These are phyloP conservation scores for Colletotrichum sp. DNA, from an alignment of 2,329 filamentous ascomycete genomes.

Conservation along the genomic window DNA sequence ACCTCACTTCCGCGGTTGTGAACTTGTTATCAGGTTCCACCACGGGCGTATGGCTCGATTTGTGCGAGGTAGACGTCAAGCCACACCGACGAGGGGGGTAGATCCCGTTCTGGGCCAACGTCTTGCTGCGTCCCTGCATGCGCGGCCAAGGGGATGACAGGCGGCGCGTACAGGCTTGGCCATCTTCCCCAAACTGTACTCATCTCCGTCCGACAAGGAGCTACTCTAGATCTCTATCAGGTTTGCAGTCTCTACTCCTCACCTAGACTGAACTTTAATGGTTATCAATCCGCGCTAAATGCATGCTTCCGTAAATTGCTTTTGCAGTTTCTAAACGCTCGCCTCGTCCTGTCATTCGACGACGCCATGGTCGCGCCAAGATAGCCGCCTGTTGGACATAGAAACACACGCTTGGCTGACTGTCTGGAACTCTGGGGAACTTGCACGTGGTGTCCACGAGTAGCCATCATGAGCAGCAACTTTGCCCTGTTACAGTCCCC, in stretches of 20 bases:
- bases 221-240: background rate
- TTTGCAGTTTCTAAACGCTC: background rate
- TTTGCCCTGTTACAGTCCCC: background rate
- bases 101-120: background rate
- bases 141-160: background rate
- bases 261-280: background rate
- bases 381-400: background rate
- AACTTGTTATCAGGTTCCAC: background rate
- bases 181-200: background rate
- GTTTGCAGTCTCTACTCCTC: background rate
- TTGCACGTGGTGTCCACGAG: background rate
- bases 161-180: background rate
- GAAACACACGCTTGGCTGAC: background rate
- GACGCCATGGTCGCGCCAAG: constrained; percentile 1
- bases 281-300: background rate
- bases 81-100: background rate
- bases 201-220: constrained; percentile 6
- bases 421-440: background rate
- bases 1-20: background rate
- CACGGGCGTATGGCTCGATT: background rate
- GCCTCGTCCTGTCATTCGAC: background rate
- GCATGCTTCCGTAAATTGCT: background rate
- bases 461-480: background rate
- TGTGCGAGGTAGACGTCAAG: background rate
- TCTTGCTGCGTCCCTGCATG: background rate